These are phyloP conservation scores for Lipomyces orientalis DNA, from an alignment of 805 yeast species.

Conservation along the genomic window DNA sequence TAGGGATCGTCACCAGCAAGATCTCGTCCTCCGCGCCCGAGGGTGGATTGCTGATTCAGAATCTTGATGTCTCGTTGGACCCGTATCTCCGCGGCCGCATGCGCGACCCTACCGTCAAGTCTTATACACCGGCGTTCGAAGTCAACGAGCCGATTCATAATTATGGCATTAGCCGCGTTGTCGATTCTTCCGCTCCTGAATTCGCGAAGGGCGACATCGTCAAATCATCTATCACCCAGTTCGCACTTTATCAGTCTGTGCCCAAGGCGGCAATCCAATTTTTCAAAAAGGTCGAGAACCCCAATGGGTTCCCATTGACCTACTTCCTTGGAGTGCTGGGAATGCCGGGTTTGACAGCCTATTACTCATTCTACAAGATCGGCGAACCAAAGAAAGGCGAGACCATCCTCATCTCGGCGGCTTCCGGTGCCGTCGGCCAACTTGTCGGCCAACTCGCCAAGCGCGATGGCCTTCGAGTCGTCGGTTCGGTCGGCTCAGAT, in stretches of 20 bases:
- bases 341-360: constrained; percentile 66
- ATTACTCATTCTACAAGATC: constrained; percentile 57
- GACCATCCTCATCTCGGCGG: constrained; percentile 63
- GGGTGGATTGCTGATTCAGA: constrained; percentile 55
- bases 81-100: constrained; percentile 70
- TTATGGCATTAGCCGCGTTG: constrained; percentile 56
- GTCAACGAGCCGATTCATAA: constrained; percentile 42
- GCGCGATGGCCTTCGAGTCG: constrained; percentile 59
- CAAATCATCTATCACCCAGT: constrained; percentile 1
- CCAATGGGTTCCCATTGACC: constrained; percentile 38
- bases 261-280: background rate
- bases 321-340: constrained; percentile 59
- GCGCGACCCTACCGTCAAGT: constrained; percentile 41
- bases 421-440: constrained; percentile 78
- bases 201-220: constrained; percentile 55
- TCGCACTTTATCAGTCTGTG: constrained; percentile 15
- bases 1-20: constrained; percentile 8
- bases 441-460: constrained; percentile 63
- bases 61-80: constrained; percentile 59
- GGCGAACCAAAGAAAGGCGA: constrained; percentile 56
- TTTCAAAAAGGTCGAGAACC: constrained; percentile 26
- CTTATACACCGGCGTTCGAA: constrained; percentile 27
- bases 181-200: constrained; percentile 53
- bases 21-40: constrained; percentile 18
- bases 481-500: constrained; percentile 66